Evolutionary conservation across 345 rosid genomes (phyloP), one percentile per base, ranked within the genome.

Genomic region (Arabidopsis suecica): DNA sequence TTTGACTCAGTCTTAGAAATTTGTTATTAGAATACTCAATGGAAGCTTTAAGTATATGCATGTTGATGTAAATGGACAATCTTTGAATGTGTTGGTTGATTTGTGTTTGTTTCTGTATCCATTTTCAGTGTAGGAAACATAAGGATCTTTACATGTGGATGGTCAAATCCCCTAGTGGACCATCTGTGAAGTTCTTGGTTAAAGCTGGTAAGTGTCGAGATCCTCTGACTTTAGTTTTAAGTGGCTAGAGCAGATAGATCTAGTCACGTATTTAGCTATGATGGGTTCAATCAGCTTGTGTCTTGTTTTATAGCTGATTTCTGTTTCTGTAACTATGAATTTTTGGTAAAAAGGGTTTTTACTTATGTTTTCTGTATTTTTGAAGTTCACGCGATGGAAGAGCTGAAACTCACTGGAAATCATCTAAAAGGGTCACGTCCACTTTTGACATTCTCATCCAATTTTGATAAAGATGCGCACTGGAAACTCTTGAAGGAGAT

Each of bases 401-500:
- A 93, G 84, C 74, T 96, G 72, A 96, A 93, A 84, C 97, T 96
- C 22, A 96, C 99, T 44, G 98, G 99, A 65, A 96, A 96, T 59
- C 97, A 96, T 83, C 83, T 96, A 60, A 87, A 81, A 80, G 97
- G 91, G 2, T 96, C 99, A 6, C 86, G 98, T 0, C 98, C 99
- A 7, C 65, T 96, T 50, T 71, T 95, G 85, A 89, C 97, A 22
- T 90, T 96, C 80, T 89, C 99, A 0, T 68, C 86, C 58, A 96
- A 93, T 70, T 96, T 96, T 49, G 96, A 85, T 40, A 93, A 91
- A 66, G 89, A 89, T 82, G 85, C 78, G 3, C 98, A 91, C 77
- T 96, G 99, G 97, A 93, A 87, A 72, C 98, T 93, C 68, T 49
- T 96, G 81, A 96, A 96, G 84, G 98, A 93, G 83, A 83, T 96